Conservation (phyloP, 73 alveolate genomes). For the Stentor roeselii region DNA sequence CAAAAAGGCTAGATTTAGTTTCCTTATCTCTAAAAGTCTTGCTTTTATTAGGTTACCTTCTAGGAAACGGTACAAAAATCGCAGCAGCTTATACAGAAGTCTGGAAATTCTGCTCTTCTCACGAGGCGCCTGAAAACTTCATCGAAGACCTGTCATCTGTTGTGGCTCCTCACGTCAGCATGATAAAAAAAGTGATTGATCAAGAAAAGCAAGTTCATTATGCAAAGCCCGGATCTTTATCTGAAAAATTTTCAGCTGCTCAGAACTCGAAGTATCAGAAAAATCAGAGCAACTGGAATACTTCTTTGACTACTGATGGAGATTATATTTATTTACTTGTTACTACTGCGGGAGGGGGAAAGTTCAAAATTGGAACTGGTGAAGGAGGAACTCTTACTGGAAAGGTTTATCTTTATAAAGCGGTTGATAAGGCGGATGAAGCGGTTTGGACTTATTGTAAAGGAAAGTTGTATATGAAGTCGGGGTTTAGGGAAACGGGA, state of each 20-base stretch:
- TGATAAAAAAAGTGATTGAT: neutral
- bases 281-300: conserved; percentile 25
- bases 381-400: conserved; percentile 74
- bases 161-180: conserved; percentile 27
- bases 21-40: neutral
- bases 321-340: conserved; percentile 58
- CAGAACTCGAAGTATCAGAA: conserved; percentile 6
- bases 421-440: conserved; percentile 68
- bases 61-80: conserved; percentile 7
- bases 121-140: neutral
- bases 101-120: conserved; percentile 8
- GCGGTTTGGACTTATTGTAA: conserved; percentile 72
- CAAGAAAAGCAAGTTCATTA: neutral
- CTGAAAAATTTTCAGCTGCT: conserved; percentile 18
- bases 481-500: conserved; percentile 63
- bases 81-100: neutral
- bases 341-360: conserved; percentile 69
- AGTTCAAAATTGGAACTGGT: conserved; percentile 86
- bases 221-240: conserved; percentile 5
- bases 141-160: conserved; percentile 20
- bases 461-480: conserved; percentile 70
- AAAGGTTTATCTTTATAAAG: conserved; percentile 58
- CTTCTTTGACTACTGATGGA: conserved; percentile 79
- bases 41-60: neutral
- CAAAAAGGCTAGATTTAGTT: neutral